A percentile compares a stretch with the other conserved stretches of the same genome.
Conservation (phyloP, 495 filamentous ascomycete species). For the Xylaria curta region DNA sequence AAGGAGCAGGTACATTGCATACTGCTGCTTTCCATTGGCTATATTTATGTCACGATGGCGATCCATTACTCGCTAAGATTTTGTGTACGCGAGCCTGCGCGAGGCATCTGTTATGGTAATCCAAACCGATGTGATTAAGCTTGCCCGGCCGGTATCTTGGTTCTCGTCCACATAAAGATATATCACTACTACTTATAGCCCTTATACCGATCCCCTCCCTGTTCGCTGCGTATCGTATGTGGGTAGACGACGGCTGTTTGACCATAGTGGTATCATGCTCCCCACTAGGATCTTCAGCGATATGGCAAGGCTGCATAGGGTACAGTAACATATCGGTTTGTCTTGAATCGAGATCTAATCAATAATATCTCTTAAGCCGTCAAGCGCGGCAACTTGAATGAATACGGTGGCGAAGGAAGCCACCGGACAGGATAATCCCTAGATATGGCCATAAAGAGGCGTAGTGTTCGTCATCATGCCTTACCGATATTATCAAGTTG, state of each 20-base stretch:
- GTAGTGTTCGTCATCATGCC: background rate
- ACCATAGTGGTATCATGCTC: conserved; percentile 1
- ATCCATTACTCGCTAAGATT: background rate
- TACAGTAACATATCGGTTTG: background rate
- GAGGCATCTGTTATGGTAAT: background rate
- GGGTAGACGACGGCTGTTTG: background rate
- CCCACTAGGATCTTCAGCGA: background rate
- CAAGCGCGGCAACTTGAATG: background rate
- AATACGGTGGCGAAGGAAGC: background rate
- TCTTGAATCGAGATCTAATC: background rate
- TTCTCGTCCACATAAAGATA: background rate
- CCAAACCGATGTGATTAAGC: background rate
- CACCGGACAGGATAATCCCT: background rate
- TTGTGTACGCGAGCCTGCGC: background rate
- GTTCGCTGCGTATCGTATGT: background rate
- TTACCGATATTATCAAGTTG: background rate
- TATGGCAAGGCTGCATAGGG: background rate
- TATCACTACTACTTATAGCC: conserved; percentile 8
- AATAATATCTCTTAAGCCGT: background rate
- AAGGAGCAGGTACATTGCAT: conserved; percentile 10
- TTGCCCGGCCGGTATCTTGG: background rate
- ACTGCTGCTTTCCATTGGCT: conserved; percentile 1
- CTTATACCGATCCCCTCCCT: background rate
- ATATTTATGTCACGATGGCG: conserved; percentile 4
- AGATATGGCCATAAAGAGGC: background rate